Conservation (phyloP, 768 basidiomycete genomes). For the Candolleomyces eurysporus region DNA sequence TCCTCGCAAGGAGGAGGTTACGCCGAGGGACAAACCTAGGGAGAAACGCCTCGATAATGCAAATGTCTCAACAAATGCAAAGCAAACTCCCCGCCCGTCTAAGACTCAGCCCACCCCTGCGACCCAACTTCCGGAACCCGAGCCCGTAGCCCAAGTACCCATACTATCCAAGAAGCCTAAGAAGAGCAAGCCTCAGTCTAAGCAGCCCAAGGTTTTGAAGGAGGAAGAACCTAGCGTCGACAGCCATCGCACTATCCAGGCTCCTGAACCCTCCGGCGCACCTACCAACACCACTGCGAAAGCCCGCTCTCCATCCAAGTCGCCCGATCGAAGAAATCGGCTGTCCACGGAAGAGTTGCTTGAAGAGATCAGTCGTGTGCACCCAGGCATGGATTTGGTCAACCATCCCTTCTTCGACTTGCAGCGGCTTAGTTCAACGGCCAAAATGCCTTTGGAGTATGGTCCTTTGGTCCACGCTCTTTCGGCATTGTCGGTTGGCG, state of each 20-base stretch:
- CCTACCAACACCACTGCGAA: slow-evolving; percentile 35
- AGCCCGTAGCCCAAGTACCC: slow-evolving; percentile 55
- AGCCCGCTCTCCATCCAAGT: slow-evolving; percentile 56
- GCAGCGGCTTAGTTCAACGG: slow-evolving; percentile 68
- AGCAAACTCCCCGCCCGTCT: slow-evolving; percentile 9
- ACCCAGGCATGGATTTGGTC: slow-evolving; percentile 62
- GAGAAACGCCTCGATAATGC: background rate
- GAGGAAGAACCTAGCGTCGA: slow-evolving; percentile 53
- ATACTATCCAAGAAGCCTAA: slow-evolving; percentile 82
- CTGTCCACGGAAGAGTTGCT: slow-evolving; percentile 63
- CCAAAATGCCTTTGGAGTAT: slow-evolving; percentile 80
- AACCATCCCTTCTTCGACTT: slow-evolving; percentile 77
- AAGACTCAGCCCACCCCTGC: slow-evolving; percentile 13
- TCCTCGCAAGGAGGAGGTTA: slow-evolving; percentile 13
- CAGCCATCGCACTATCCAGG: slow-evolving; percentile 40
- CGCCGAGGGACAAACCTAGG: too few relatives aligned
- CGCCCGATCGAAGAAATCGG: slow-evolving; percentile 24
- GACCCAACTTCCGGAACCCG: slow-evolving; percentile 22
- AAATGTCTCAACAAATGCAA: slow-evolving; percentile 1
- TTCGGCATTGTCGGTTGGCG: slow-evolving; percentile 82
- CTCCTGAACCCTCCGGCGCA: slow-evolving; percentile 45
- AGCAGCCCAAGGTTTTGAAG: slow-evolving; percentile 53
- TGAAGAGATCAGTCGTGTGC: slow-evolving; percentile 60
- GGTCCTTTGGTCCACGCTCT: slow-evolving; percentile 83
- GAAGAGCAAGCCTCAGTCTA: slow-evolving; percentile 69